These are phyloP conservation scores for Candida vartiovaarae DNA, from an alignment of 805 yeast species.

Conservation along the genomic window DNA sequence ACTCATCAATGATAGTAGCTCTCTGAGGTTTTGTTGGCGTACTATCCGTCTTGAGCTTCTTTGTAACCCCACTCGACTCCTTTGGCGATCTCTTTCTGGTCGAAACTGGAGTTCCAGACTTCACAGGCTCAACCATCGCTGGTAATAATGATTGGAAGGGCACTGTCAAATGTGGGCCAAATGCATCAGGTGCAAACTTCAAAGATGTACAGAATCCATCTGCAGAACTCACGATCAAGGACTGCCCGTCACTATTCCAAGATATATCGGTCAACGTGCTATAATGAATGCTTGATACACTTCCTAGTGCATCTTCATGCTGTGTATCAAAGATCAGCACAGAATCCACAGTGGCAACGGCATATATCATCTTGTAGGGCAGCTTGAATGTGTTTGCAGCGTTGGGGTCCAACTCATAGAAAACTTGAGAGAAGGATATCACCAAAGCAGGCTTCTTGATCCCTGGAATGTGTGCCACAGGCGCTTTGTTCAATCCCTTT, in stretches of 20 bases:
- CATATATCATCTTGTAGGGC: conserved; percentile 80
- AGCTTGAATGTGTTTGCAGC: conserved; percentile 38
- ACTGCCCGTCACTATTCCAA: conserved; percentile 76
- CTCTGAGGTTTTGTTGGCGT: conserved; percentile 2
- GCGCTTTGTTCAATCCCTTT: conserved; percentile 56
- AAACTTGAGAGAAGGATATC: conserved; percentile 65
- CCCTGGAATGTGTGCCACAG: conserved; percentile 75
- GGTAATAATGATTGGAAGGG: conserved; percentile 18
- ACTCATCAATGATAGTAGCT: neutral
- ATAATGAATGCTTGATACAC: conserved; percentile 76
- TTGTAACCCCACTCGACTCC: neutral
- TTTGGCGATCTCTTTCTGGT: conserved; percentile 2
- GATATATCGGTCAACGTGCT: conserved; percentile 80
- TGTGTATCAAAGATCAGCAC: conserved; percentile 80
- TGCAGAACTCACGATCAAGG: conserved; percentile 70
- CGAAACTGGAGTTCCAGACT: conserved; percentile 3
- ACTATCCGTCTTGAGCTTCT: neutral
- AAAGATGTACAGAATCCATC: conserved; percentile 88
- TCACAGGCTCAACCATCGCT: conserved; percentile 2
- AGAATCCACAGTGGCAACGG: conserved; percentile 88
- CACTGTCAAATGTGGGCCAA: conserved; percentile 43
- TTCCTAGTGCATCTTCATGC: conserved; percentile 57
- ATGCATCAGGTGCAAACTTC: conserved; percentile 40
- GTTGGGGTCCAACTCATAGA: conserved; percentile 35
- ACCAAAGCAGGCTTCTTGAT: conserved; percentile 80